These are phyloP conservation scores for Suaeda aralocaspica DNA, from an alignment of 148 eudicot genomes.

Conservation along the genomic window DNA sequence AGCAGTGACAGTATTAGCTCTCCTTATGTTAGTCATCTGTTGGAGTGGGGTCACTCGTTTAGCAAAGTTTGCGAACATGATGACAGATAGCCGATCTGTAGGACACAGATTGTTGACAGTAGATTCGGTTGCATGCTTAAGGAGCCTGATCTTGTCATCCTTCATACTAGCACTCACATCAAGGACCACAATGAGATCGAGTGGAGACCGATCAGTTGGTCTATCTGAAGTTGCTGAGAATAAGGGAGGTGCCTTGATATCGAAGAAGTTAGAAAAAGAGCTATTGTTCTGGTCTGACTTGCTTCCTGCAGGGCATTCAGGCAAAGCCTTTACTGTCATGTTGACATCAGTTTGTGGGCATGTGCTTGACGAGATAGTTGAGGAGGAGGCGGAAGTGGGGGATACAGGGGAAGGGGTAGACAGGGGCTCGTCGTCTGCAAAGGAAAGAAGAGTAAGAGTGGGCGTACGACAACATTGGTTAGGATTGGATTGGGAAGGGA, in stretches of 20 bases:
- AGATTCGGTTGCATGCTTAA: conserved; percentile 35
- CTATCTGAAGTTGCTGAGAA: conserved; percentile 23
- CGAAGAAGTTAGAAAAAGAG: conserved; percentile 27
- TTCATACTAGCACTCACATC: conserved; percentile 45
- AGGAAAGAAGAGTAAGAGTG: neutral
- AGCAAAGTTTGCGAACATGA: conserved; percentile 31
- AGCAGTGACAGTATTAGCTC: conserved; percentile 20
- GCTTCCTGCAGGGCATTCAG: conserved; percentile 24
- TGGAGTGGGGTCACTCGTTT: conserved; percentile 30
- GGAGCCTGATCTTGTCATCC: conserved; percentile 32
- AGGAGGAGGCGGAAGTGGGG: neutral
- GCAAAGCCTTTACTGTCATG: conserved; percentile 25
- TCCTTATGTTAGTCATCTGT: conserved; percentile 33
- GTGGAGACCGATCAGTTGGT: conserved; percentile 29
- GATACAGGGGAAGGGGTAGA: conserved; percentile 5
- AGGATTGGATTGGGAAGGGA: conserved; percentile 28
- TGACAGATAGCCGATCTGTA: conserved; percentile 33
- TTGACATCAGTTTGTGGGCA: neutral
- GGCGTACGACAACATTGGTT: conserved; percentile 3
- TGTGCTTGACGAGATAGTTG: too few species aligned
- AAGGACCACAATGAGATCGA: conserved; percentile 44
- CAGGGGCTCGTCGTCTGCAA: conserved; percentile 29
- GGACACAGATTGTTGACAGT: conserved; percentile 38
- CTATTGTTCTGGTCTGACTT: conserved; percentile 11
- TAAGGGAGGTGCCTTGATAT: conserved; percentile 28